These are phyloP conservation scores for Dunaliella sp. DNA, from an alignment of 139 green algal species.

Conservation along the genomic window DNA sequence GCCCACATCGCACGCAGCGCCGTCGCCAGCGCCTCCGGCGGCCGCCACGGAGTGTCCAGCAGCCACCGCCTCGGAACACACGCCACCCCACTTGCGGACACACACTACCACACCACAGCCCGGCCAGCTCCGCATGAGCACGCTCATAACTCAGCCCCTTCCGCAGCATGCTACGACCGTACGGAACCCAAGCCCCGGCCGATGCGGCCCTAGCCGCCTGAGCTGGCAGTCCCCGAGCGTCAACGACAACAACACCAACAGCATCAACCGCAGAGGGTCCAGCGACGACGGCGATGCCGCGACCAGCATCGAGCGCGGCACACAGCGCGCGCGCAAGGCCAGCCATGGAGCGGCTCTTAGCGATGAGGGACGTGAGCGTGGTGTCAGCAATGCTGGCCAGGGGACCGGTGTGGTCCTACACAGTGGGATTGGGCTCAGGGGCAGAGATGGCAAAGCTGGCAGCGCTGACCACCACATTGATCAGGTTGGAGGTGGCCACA, in stretches of 20 bases:
- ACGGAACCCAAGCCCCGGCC: background rate
- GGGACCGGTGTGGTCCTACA: too few species aligned
- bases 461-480: too few species aligned
- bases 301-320: too few species aligned
- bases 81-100: background rate
- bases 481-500: background rate
- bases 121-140: background rate
- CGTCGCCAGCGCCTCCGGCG: too few species aligned
- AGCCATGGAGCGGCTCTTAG: too few species aligned
- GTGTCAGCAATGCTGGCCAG: too few species aligned
- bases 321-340: too few species aligned
- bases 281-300: too few species aligned
- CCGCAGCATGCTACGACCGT: background rate
- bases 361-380: too few species aligned
- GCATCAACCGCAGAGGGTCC: background rate
- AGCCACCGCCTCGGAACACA: background rate
- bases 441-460: background rate
- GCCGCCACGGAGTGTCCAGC: too few species aligned
- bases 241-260: background rate
- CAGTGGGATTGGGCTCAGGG: background rate
- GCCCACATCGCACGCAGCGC: background rate
- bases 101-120: background rate
- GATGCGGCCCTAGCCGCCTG: background rate
- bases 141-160: background rate
- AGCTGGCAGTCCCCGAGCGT: background rate